A percentile compares a stretch with the other conserved stretches of the same genome.
Conservation (phyloP, 106 monocot genomes). For the Allium sativum region DNA sequence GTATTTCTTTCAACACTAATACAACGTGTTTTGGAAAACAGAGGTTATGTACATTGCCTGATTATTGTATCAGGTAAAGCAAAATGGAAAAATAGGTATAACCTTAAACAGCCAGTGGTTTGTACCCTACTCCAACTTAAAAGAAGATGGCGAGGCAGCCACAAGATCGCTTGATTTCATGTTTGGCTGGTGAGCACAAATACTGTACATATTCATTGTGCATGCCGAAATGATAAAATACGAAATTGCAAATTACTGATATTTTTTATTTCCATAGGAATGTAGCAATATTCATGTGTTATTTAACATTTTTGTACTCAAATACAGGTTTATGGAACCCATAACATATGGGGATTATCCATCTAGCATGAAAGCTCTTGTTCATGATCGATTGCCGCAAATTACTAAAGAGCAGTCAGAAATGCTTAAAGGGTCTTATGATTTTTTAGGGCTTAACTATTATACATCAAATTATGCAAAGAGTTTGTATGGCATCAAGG, state of each 20-base stretch:
- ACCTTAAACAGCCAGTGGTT: neutral
- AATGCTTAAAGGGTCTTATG: slow-evolving; percentile 24
- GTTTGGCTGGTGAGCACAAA: slow-evolving; percentile 1
- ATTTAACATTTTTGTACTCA: neutral
- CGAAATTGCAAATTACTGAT: neutral
- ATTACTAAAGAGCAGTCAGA: slow-evolving; percentile 19
- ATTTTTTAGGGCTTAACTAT: slow-evolving; percentile 40
- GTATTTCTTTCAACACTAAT: neutral
- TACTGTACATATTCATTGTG: neutral
- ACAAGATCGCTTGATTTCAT: neutral
- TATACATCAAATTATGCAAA: slow-evolving; percentile 22
- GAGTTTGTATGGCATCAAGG: too few species aligned
- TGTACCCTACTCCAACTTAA: neutral
- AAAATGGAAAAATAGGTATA: slow-evolving; percentile 5
- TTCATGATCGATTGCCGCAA: slow-evolving; percentile 17
- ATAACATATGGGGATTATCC: slow-evolving; percentile 33
- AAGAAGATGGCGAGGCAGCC: neutral
- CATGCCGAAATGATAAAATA: neutral
- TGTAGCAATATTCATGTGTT: neutral
- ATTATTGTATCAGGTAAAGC: neutral
- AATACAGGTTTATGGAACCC: slow-evolving; percentile 34
- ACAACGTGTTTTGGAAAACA: neutral
- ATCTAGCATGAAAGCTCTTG: slow-evolving; percentile 21
- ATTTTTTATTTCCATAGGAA: neutral
- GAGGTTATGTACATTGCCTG: neutral